Base-by-base conservation (phyloP, 2,329 filamentous ascomycete species). In the Parascedosporium putredinis region DNA sequence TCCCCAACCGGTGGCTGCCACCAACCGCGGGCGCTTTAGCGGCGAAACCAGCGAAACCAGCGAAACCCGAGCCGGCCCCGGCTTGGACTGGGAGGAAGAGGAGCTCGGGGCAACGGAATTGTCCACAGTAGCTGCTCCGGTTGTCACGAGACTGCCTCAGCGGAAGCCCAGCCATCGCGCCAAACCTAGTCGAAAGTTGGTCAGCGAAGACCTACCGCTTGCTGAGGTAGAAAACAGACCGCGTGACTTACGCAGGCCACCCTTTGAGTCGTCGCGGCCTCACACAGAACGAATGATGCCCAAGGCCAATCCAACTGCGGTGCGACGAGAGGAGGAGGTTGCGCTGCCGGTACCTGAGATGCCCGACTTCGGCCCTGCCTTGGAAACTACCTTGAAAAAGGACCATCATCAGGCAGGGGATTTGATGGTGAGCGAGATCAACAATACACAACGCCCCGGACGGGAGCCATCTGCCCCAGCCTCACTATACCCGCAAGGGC, bases 51-150 rank as follows among this genome's bases (percentile, higher is more conserved):
- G 42, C 16, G 42, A 45, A n/a, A 25, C n/a, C 47, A 0, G 70
- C n/a, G n/a, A n/a, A n/a, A n/a, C n/a, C n/a, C n/a, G 70, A 8
- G 58, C 60, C 0, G 64, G 70, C 5, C 76, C 74, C 0, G 74
- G 77, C 33, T 64, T 77, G 16, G 76, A 73, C 48, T 74, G 78
- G 38, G 59, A 74, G n/a, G 75, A 78, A 43, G 72, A 78, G 1
- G 70, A 75, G 9, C 53, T 51, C n/a, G n/a, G n/a, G n/a, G n/a
- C n/a, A n/a, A 14, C 49, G 34, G 5, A 24, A 33, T n/a, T n/a
- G 25, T 14, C 47, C 20, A 23, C 33, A 1, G 47, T 42, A 22
- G 4, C 46, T 16, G 9, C 20, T 14, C 23, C 36, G 10, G 31
- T 27, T 8, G 12, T 43, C 14, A 49, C 34, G n/a, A 49, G 24